These are phyloP conservation scores for Nannizzia gypsea DNA, from an alignment of 2,329 filamentous ascomycete genomes.

Conservation along the genomic window DNA sequence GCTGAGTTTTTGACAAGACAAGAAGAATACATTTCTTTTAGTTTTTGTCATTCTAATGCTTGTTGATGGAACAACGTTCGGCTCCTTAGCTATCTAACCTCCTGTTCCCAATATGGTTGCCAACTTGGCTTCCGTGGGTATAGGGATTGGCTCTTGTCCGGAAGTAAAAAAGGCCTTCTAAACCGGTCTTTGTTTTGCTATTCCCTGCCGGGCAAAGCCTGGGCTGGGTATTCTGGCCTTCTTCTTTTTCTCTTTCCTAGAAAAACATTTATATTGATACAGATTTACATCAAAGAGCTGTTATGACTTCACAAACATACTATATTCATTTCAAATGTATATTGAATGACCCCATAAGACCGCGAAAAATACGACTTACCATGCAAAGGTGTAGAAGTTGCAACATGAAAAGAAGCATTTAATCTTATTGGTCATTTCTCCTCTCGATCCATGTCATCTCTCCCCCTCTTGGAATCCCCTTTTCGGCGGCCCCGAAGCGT, in stretches of 20 bases:
- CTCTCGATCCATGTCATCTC: conserved; percentile 62
- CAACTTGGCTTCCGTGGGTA: neutral
- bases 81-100: neutral
- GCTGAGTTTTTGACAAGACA: neutral
- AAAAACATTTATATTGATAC: neutral
- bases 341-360: neutral
- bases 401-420: neutral
- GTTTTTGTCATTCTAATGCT: neutral
- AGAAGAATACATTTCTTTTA: neutral
- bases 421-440: conserved; percentile 45
- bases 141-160: neutral
- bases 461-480: conserved; percentile 40
- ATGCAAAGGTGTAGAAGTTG: neutral
- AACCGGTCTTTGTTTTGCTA: neutral
- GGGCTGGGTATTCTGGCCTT: neutral
- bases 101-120: neutral
- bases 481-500: conserved; percentile 41
- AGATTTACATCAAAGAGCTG: neutral
- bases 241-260: neutral
- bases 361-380: neutral
- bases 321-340: neutral
- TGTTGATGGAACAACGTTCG: conserved; percentile 1
- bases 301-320: neutral
- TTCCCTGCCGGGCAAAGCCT: neutral
- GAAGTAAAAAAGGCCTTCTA: neutral